Evolutionary conservation across 208 protist species (phyloP), one percentile per base, ranked within the genome.

Genomic region (Acanthamoeba castellanii): DNA sequence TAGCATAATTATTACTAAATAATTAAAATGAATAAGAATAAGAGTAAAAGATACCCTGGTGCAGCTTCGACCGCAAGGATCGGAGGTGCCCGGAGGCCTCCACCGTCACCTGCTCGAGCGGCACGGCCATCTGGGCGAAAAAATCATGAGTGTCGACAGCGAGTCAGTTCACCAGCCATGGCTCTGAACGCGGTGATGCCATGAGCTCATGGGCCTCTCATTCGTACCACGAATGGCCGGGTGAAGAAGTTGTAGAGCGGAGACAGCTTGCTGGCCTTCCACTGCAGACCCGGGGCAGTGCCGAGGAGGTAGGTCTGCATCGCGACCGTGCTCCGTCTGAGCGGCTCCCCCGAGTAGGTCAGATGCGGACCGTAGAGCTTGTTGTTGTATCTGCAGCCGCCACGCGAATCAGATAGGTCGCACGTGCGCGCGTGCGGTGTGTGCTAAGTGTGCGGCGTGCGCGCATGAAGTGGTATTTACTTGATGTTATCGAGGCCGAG

Each of bases 401-500:
- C 8, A 20, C n/a, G 27, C 8, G 27, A 68, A 2, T 16, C 20
- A 42, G 25, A 8, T 6, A 68, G 2, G 11, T 37, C 14, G 0
- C 16, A 88, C 14, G 22, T 81, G 22, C 13, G 81, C 11, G 11
- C 8, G 14, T 47, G 45, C 8, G n/a, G n/a, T 3, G 64, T 72
- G 25, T 72, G 64, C 27, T 72, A 3, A 5, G n/a, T 32, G n/a
- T 32, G 25, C 3, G 25, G 25, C 3, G 25, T 72, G 27, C 3
- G 64, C 27, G n/a, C 37, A 88, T 50, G 52, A 89, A 30, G 70
- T 1, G 8, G 70, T 14, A 9, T 18, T 18, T 52, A 37, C 85
- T 92, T 70, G 85, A 92, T 70, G 85, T 92, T 52, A 7, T 52
- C 14, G 8, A 92, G 85, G 18, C 85, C 85, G 0, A 92, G 85